Evolutionary conservation across 352 stramenopile species (phyloP), one percentile per base, ranked within the genome.

Genomic region (Globisporangium nagaii): DNA sequence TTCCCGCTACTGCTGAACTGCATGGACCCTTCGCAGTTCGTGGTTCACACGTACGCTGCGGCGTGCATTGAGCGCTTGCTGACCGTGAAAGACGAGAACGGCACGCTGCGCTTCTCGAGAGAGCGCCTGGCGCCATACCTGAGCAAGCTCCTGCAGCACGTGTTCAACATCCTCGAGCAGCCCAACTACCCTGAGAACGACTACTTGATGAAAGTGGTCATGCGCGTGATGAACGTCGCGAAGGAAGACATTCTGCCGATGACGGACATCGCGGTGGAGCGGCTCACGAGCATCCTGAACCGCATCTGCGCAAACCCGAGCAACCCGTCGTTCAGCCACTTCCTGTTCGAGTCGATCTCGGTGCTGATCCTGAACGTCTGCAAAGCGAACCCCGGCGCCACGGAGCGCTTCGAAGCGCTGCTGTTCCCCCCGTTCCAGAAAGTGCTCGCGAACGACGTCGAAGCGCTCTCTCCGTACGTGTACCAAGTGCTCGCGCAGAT

Each of bases 251-350:
- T 94, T n/a, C 66, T 98, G 40, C 85, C 93, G 20, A 63, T 98
- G 13, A 96, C 93, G 8, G 80, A 93, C 56, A 82, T 97, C 56
- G 90, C 98, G n/a, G 86, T 99, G 15, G 83, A 90, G 56, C 97
- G 98, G 51, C 74, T 99, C 41, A 98, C 93, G 10, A 81, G 50
- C 36, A 88, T 98, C 19, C 63, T 99, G 44, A 97, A 79, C 47
- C 71, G 74, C 15, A 97, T 99, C 17, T 98, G 95, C 53, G 96
- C 95, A 35, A 99, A 99, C 75, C 97, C 97, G 25, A 96, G 93
- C 54, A 99, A 99, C 70, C 97, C 97, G 20, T 93, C 93, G 22
- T 99, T 98, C 75, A 99, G 98, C 61, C 97, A 99, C 71, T 99
- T 97, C 60, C 72, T 99, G 9, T 99, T 99, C 63, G 97, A 99